These are phyloP conservation scores for Carex cristatella DNA, from an alignment of 176 grass and related monocot genomes.

Conservation along the genomic window DNA sequence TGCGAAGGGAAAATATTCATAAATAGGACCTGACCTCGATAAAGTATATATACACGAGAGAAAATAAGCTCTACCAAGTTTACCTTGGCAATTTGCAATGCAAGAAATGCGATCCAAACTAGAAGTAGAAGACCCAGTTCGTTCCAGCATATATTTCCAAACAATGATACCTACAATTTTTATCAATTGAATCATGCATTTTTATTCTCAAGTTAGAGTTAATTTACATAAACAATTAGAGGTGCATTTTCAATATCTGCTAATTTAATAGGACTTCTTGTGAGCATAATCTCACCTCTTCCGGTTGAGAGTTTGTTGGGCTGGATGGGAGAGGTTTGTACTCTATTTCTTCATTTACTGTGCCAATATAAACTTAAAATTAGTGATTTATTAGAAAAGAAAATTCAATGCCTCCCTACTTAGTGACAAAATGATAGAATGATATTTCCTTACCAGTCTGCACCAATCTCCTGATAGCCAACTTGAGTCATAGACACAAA, in stretches of 20 bases:
- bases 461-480: constrained; percentile 19
- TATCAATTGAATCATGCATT: background rate
- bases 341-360: constrained; percentile 40
- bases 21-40: background rate
- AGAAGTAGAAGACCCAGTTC: constrained; percentile 59
- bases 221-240: background rate
- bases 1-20: background rate
- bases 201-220: background rate
- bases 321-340: constrained; percentile 31
- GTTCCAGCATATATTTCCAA: constrained; percentile 70
- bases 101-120: constrained; percentile 69
- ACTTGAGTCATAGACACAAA: constrained; percentile 24
- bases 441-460: constrained; percentile 26
- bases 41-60: background rate
- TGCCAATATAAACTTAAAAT: background rate
- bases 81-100: constrained; percentile 65
- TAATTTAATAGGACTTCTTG: background rate
- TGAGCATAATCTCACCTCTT: background rate
- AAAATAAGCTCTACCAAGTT: background rate
- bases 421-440: background rate
- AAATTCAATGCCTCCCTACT: background rate
- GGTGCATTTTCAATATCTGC: background rate
- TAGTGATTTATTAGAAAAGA: background rate
- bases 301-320: background rate
- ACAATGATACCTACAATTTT: constrained; percentile 39